Evolutionary conservation across 2,329 filamentous ascomycete species (phyloP).

Genomic region (Aspergillus arachidicola): DNA sequence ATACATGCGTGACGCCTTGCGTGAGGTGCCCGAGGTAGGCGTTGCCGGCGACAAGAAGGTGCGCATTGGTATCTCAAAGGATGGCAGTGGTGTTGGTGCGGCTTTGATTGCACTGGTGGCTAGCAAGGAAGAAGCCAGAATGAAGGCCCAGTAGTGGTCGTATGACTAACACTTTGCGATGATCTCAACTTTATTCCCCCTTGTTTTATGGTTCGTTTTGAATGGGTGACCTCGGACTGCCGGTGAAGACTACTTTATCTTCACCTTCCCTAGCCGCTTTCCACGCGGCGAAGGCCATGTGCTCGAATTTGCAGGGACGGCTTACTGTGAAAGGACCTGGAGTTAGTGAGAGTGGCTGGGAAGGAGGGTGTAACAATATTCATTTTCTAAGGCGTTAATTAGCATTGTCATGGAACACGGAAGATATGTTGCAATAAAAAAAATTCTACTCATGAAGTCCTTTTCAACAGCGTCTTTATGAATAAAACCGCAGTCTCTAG

Average conservation of each 20-base stretch:
- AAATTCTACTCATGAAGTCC: background rate
- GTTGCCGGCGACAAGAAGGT: slow-evolving; percentile 78
- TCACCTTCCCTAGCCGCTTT: background rate
- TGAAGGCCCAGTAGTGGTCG: slow-evolving; percentile 11
- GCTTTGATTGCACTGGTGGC: slow-evolving; percentile 93
- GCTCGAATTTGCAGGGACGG: background rate
- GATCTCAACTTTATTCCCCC: slow-evolving; percentile 9
- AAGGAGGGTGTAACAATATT: slow-evolving; percentile 8
- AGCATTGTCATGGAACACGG: background rate
- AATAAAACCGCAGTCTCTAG: too few relatives aligned
- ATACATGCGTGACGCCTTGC: slow-evolving; percentile 81
- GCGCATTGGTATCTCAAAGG: slow-evolving; percentile 93
- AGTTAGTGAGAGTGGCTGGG: slow-evolving; percentile 7
- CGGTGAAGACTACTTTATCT: slow-evolving; percentile 6
- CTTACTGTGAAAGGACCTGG: slow-evolving; percentile 7
- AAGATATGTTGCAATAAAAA: background rate
- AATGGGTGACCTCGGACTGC: background rate
- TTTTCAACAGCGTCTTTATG: background rate
- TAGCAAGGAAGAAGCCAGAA: slow-evolving; percentile 45
- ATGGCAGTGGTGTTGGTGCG: slow-evolving; percentile 92
- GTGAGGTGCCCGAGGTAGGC: slow-evolving; percentile 76
- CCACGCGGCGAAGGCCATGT: background rate
- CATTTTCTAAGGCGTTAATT: background rate
- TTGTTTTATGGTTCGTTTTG: slow-evolving; percentile 2
- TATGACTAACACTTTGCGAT: slow-evolving; percentile 5